A percentile compares a stretch with the other conserved stretches of the same genome.
Conservation (phyloP, 2,329 filamentous ascomycete genomes). For the Teratosphaeria zuluensis region DNA sequence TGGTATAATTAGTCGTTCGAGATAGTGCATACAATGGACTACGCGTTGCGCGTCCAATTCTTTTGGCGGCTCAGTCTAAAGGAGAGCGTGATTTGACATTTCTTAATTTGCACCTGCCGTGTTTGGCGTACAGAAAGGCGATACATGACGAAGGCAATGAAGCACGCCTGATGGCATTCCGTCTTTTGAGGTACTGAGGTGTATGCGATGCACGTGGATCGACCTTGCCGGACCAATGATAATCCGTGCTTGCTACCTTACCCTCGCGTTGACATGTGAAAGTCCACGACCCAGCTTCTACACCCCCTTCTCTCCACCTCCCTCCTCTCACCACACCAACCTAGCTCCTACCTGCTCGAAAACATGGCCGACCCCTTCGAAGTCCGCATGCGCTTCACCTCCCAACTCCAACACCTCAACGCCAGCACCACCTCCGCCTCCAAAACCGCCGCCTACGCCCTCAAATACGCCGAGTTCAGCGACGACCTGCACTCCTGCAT, state of each 20-base stretch:
- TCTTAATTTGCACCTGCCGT: too few species aligned
- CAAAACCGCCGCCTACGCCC: constrained; percentile 88
- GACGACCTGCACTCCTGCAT: constrained; percentile 98
- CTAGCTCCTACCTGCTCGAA: neutral
- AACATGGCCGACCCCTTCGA: constrained; percentile 81
- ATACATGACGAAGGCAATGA: too few species aligned
- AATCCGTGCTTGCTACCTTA: neutral
- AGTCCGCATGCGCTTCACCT: constrained; percentile 94
- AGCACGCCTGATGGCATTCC: too few species aligned
- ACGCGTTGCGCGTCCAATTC: too few species aligned
- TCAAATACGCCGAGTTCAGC: constrained; percentile 88
- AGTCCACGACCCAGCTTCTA: neutral
- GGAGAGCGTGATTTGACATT: too few species aligned
- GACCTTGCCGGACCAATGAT: neutral
- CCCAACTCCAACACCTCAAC: constrained; percentile 79
- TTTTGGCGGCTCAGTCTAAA: too few species aligned
- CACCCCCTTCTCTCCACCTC: neutral
- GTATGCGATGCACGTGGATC: too few species aligned
- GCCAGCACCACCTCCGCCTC: constrained; percentile 81
- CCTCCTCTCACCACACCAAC: neutral
- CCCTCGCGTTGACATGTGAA: neutral
- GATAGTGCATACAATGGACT: neutral
- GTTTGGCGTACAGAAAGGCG: too few species aligned
- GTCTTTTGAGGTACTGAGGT: too few species aligned
- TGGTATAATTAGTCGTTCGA: neutral